phyloP scores from a whole-genome alignment of 1,139 yeast species.

The Scheffersomyces parashehatae region DNA sequence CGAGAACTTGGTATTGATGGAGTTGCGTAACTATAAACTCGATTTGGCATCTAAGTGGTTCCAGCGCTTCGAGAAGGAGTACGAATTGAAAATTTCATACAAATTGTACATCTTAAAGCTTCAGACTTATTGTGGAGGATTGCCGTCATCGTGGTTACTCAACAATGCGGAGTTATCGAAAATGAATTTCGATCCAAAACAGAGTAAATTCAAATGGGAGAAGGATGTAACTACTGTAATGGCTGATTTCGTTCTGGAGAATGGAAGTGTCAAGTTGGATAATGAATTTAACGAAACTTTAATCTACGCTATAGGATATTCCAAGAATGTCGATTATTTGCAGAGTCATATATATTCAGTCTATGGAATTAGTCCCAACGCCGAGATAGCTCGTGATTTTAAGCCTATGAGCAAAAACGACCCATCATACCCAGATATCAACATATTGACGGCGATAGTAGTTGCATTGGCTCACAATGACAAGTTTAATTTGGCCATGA shows the following conservation, averaged over 20 bases:
- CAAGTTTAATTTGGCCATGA: conserved; percentile 33
- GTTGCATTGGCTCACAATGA: conserved; percentile 32
- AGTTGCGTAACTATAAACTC: conserved; percentile 33
- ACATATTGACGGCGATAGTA: conserved; percentile 30
- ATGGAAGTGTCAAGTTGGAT: conserved; percentile 18
- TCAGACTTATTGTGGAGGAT: conserved; percentile 36
- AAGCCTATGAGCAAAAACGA: conserved; percentile 9
- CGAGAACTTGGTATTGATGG: conserved; percentile 40
- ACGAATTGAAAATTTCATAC: conserved; percentile 24
- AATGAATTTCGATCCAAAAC: conserved; percentile 18
- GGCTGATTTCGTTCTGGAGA: neutral
- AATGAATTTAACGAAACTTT: conserved; percentile 25
- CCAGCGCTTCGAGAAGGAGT: conserved; percentile 29
- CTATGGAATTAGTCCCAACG: conserved; percentile 34
- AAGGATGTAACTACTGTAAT: neutral
- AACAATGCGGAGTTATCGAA: conserved; percentile 22
- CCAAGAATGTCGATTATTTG: conserved; percentile 25
- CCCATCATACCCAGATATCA: conserved; percentile 28
- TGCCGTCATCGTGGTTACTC: conserved; percentile 32
- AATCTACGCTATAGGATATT: conserved; percentile 36
- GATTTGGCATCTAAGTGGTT: conserved; percentile 47
- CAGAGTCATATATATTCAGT: conserved; percentile 26
- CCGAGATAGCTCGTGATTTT: conserved; percentile 14
- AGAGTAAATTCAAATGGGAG: conserved; percentile 18
- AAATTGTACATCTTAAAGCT: conserved; percentile 38